Evolutionary conservation across 148 eudicot species (phyloP).

Genomic region (Rhododendron vialii): DNA sequence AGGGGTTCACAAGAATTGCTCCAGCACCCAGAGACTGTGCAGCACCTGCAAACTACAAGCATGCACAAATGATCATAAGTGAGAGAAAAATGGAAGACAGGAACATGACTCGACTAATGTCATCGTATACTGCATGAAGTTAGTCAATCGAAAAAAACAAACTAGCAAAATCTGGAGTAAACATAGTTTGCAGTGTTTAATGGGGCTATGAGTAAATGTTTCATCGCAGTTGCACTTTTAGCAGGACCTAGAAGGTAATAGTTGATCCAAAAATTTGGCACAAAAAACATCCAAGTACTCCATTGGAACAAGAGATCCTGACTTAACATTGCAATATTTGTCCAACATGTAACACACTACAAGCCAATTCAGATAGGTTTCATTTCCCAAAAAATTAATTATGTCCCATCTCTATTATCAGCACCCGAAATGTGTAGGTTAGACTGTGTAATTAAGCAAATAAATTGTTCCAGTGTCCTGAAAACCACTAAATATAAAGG

Average conservation of each 20-base stretch:
- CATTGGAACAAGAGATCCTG: not conserved
- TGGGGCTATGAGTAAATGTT: not conserved
- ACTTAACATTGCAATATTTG: not conserved
- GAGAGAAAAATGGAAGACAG: not conserved
- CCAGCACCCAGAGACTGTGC: conserved; percentile 99
- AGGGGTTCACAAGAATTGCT: conserved; percentile 89
- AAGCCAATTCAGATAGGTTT: not conserved
- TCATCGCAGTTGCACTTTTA: not conserved
- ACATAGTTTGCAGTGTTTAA: not conserved
- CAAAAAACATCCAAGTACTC: not conserved
- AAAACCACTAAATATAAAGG: not conserved
- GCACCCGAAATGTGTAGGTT: not conserved
- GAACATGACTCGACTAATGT: not conserved
- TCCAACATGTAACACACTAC: not conserved
- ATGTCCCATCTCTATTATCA: not conserved
- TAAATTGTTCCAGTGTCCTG: not conserved
- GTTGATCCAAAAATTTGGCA: not conserved
- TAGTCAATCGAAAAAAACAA: not conserved
- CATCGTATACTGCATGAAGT: not conserved
- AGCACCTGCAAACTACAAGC: conserved; percentile 90
- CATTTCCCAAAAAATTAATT: not conserved
- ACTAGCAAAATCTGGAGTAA: not conserved
- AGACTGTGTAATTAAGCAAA: not conserved
- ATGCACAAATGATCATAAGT: not conserved
- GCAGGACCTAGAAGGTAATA: not conserved